Evolutionary conservation across 2,329 filamentous ascomycete genomes (phyloP), one percentile per base, ranked within the genome.

Genomic region (Pseudogymnoascus sp.): DNA sequence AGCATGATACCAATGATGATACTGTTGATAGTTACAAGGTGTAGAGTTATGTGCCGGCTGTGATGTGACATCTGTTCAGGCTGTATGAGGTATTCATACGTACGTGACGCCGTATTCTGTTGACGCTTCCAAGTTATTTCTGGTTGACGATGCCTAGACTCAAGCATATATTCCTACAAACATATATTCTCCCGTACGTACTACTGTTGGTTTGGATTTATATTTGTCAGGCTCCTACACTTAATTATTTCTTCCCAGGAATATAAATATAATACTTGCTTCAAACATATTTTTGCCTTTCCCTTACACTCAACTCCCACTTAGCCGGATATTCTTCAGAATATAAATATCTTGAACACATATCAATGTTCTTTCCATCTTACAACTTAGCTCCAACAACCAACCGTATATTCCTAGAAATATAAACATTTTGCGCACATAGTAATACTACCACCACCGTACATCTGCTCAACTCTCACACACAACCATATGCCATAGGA

Each of bases 1-100:
- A 55, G 49, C 49, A 33, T 55, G 49, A 55, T 55, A 55, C 49
- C 25, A 55, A 55, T 33, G 28, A 33, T 33, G 28, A 55, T 55
- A 5, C 25, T 31, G 45, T 33, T 45, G 41, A 45, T 45, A 12
- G 18, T 18, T 1, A 5, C 4, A 4, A 5, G 38, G 16, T 41
- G 38, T 41, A 9, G n/a, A 16, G 9, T 38, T 38, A 6, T 23
- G 16, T 43, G 40, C 16, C 2, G 16, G 18, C 6, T 43, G 18
- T 43, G 40, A 43, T 45, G 40, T 23, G 40, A 14, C 12, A 3
- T 23, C 5, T 25, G 12, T 25, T n/a, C 21, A 25, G 41, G 21
- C 5, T 45, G 7, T 25, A n/a, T 7, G 21, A 49, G 16, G 2
- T 49, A 14, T 28, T 7, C 23, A 14, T 49, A 52, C 11, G 25